These are phyloP conservation scores for Aspergillus fijiensis DNA, from an alignment of 2,329 filamentous ascomycete genomes.

Conservation along the genomic window DNA sequence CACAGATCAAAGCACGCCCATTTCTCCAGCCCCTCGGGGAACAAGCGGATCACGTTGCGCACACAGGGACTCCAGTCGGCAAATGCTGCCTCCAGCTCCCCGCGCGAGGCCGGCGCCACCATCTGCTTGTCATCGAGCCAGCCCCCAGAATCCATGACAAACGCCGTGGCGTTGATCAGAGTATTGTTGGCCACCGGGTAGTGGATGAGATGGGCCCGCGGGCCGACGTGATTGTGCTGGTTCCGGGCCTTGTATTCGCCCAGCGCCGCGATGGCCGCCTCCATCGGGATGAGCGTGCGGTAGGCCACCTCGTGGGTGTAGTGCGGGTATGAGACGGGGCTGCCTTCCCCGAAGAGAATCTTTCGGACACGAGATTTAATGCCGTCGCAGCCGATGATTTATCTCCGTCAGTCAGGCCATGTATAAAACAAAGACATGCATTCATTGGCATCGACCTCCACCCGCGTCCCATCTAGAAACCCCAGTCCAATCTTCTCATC, in stretches of 20 bases:
- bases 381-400: slow-evolving; percentile 36
- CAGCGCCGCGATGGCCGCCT: slow-evolving; percentile 31
- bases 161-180: slow-evolving; percentile 36
- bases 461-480: slow-evolving; percentile 35
- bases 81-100: too few species aligned
- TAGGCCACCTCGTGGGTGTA: slow-evolving; percentile 40
- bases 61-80: too few species aligned
- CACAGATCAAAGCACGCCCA: slow-evolving; percentile 39
- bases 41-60: too few species aligned
- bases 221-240: slow-evolving; percentile 32
- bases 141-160: slow-evolving; percentile 15
- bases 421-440: too few species aligned
- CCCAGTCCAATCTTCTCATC: slow-evolving; percentile 18
- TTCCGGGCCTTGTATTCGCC: slow-evolving; percentile 33
- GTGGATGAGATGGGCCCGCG: slow-evolving; percentile 32
- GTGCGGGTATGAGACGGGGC: slow-evolving; percentile 14
- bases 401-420: too few species aligned
- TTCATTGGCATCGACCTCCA: slow-evolving; percentile 29
- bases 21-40: slow-evolving; percentile 21
- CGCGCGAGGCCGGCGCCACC: too few species aligned
- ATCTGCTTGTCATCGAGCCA: too few species aligned
- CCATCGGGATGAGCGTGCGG: slow-evolving; percentile 37
- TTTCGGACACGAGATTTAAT: slow-evolving; percentile 33
- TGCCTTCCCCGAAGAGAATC: slow-evolving; percentile 24
- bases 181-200: slow-evolving; percentile 36